Percentiles rank a stretch among this genome's conserved stretches.
Evolutionary conservation across 495 filamentous ascomycete species (phyloP).

Genomic region (Annulohypoxylon maeteangense): DNA sequence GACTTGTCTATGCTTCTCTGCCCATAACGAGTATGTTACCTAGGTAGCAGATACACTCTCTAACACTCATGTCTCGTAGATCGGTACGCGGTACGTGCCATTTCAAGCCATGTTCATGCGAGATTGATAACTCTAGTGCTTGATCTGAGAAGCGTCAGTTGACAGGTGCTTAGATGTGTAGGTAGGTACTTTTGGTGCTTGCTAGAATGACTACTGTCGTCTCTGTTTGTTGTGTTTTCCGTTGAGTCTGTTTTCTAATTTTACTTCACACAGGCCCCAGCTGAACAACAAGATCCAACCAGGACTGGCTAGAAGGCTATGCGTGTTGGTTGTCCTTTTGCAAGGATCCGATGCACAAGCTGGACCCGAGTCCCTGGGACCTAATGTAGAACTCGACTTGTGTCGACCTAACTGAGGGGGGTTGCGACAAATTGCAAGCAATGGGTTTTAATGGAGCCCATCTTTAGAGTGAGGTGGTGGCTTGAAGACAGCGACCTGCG

Average conservation of each 20-base stretch:
- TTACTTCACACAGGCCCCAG: slow-evolving; percentile 32
- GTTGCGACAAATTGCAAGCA: slow-evolving; percentile 39
- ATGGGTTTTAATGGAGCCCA: slow-evolving; percentile 35
- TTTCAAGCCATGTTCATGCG: slow-evolving; percentile 30
- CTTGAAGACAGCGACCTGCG: slow-evolving; percentile 43
- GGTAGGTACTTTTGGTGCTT: slow-evolving; percentile 28
- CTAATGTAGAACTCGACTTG: slow-evolving; percentile 42
- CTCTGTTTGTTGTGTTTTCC: slow-evolving; percentile 31
- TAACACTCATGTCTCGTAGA: slow-evolving; percentile 32
- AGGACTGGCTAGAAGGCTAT: slow-evolving; percentile 35
- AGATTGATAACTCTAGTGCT: slow-evolving; percentile 30
- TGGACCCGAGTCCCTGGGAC: slow-evolving; percentile 34
- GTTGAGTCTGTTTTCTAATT: slow-evolving; percentile 41
- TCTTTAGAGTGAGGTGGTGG: slow-evolving; percentile 44
- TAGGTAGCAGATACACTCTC: slow-evolving; percentile 14
- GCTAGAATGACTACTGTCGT: slow-evolving; percentile 24
- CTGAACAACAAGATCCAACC: slow-evolving; percentile 32
- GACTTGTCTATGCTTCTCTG: slow-evolving; percentile 8
- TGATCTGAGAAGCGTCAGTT: slow-evolving; percentile 30
- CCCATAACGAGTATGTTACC: slow-evolving; percentile 15
- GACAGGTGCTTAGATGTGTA: slow-evolving; percentile 17
- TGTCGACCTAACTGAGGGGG: slow-evolving; percentile 41
- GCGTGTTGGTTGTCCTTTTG: slow-evolving; percentile 40
- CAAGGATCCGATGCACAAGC: slow-evolving; percentile 37
- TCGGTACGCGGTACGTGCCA: slow-evolving; percentile 30